Percentiles rank a stretch among this genome's conserved stretches.
Evolutionary conservation across 108 stramenopile species (phyloP).

Genomic region (Nitzschia putrida): DNA sequence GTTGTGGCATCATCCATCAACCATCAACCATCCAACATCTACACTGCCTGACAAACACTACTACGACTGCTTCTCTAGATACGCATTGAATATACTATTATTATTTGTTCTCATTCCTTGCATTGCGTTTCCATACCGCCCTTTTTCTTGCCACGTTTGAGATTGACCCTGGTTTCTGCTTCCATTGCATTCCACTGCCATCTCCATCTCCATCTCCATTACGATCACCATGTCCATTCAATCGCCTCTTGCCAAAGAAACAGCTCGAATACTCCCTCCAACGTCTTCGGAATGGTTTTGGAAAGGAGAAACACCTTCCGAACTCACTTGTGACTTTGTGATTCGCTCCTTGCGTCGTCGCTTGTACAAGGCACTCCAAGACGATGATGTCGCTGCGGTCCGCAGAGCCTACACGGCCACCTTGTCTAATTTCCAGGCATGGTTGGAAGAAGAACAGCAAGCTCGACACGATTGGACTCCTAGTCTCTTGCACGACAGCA

Average conservation of each 20-base stretch:
- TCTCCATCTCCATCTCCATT: too few species aligned
- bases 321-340: constrained; percentile 16
- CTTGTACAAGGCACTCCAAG: constrained; percentile 47
- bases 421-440: constrained; percentile 20
- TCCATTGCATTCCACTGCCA: background rate
- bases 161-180: background rate
- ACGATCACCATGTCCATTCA: background rate
- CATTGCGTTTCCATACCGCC: background rate
- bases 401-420: constrained; percentile 40
- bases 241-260: background rate
- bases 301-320: background rate
- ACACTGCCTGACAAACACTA: too few species aligned
- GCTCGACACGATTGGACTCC: constrained; percentile 3
- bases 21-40: too few species aligned
- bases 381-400: constrained; percentile 35
- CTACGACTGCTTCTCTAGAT: too few species aligned
- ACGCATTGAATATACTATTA: too few species aligned
- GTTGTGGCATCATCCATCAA: too few species aligned
- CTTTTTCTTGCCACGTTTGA: background rate
- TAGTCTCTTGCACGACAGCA: background rate
- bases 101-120: background rate
- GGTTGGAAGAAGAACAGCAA: constrained; percentile 38
- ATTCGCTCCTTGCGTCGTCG: constrained; percentile 49
- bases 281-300: constrained; percentile 4
- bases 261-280: constrained; percentile 2